phyloP scores from a whole-genome alignment of 345 rosid genomes.

The Rhodomyrtus tomentosa region DNA sequence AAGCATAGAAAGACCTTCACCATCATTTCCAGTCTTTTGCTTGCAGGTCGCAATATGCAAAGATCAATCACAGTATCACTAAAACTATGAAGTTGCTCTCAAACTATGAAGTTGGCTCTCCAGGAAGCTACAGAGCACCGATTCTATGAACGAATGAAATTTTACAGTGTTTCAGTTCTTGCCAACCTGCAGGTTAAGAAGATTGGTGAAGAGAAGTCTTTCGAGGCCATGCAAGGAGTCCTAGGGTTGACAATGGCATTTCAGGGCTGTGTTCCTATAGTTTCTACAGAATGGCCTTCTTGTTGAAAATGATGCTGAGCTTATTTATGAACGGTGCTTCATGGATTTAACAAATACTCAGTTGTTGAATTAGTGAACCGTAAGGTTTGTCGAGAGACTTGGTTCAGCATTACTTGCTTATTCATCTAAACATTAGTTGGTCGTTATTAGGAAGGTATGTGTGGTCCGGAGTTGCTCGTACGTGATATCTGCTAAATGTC shows the following conservation, averaged over 20 bases:
- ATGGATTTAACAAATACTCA: neutral
- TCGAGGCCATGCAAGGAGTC: conserved; percentile 16
- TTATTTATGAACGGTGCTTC: neutral
- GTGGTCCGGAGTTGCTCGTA: neutral
- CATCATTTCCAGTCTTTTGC: neutral
- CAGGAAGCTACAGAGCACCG: conserved; percentile 32
- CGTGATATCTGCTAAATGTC: neutral
- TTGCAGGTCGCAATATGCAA: neutral
- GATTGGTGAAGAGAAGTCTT: conserved; percentile 48
- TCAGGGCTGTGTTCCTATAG: neutral
- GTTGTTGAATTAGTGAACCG: neutral
- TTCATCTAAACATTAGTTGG: neutral
- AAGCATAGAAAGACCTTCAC: conserved; percentile 8
- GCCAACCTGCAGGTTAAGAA: conserved; percentile 29
- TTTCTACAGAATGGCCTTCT: neutral
- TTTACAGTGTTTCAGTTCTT: conserved; percentile 36
- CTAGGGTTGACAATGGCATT: neutral
- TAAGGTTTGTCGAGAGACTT: neutral
- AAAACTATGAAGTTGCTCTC: conserved; percentile 29
- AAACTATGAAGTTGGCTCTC: conserved; percentile 52
- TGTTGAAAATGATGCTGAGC: neutral
- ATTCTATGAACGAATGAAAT: conserved; percentile 36
- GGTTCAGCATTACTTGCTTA: neutral
- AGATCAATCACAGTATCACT: neutral
- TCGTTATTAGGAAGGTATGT: neutral